These are phyloP conservation scores for Calonectria honghensis DNA, from an alignment of 2,329 filamentous ascomycete species.

Conservation along the genomic window DNA sequence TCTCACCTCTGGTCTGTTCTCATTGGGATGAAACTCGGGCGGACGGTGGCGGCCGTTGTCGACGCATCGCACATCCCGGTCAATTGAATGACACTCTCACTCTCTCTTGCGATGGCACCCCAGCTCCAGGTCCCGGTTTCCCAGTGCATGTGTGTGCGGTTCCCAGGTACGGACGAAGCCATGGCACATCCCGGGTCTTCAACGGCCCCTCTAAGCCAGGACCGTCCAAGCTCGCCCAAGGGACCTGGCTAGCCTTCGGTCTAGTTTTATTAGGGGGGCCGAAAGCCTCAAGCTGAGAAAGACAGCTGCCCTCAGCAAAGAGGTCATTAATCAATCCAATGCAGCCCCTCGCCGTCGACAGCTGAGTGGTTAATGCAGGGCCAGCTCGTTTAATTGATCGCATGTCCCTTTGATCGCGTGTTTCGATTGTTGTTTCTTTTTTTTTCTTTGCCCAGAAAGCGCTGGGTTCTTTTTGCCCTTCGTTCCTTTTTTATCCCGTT, in stretches of 20 bases:
- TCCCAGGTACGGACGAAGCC: slow-evolving; percentile 23
- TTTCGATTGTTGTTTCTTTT: slow-evolving; percentile 21
- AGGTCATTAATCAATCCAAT: slow-evolving; percentile 24
- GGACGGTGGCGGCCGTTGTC: slow-evolving; percentile 37
- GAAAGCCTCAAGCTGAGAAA: slow-evolving; percentile 21
- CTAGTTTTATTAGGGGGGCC: slow-evolving; percentile 31
- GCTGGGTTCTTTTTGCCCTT: not conserved
- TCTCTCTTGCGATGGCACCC: not conserved
- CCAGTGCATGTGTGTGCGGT: not conserved
- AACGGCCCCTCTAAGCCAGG: slow-evolving; percentile 14
- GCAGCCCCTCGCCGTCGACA: not conserved
- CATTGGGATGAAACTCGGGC: slow-evolving; percentile 33
- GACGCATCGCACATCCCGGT: slow-evolving; percentile 35
- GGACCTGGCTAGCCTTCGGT: not conserved
- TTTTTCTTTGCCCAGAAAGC: not conserved
- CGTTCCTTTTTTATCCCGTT: slow-evolving; percentile 14
- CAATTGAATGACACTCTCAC: not conserved
- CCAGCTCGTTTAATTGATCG: slow-evolving; percentile 4
- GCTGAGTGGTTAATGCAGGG: slow-evolving; percentile 14
- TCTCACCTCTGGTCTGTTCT: slow-evolving; percentile 26
- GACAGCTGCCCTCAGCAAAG: slow-evolving; percentile 20
- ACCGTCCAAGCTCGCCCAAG: slow-evolving; percentile 24
- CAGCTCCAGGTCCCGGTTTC: not conserved
- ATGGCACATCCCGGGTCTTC: slow-evolving; percentile 4
- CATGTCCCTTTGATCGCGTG: slow-evolving; percentile 3